Evolutionary conservation across 257 asterid species (phyloP).

Genomic region (Lycium barbarum): DNA sequence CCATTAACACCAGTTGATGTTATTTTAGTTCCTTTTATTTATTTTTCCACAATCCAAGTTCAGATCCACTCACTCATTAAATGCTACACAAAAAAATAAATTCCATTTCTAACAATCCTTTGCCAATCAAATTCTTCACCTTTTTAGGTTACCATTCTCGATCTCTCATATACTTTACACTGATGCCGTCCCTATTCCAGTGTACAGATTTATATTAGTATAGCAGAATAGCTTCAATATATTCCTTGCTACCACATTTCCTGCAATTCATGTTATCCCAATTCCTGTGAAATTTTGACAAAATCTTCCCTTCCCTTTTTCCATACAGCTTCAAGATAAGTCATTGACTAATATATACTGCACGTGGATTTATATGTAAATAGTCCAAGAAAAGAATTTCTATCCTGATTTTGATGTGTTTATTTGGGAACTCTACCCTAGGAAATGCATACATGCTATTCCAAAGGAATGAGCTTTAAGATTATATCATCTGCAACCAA

Average conservation of each 20-base stretch:
- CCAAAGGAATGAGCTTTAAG: not conserved
- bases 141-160: not conserved
- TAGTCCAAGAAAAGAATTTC: not conserved
- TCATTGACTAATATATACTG: not conserved
- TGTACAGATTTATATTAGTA: not conserved
- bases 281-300: not conserved
- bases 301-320: not conserved
- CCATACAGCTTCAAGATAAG: not conserved
- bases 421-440: not conserved
- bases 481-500: not conserved
- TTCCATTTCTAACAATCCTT: not conserved
- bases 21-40: too few relatives aligned
- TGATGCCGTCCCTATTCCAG: not conserved
- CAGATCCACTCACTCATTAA: not conserved
- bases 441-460: not conserved
- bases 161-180: not conserved
- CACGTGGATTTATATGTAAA: not conserved
- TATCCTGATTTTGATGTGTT: not conserved
- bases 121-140: not conserved
- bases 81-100: conserved; percentile 7
- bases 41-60: not conserved
- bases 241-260: not conserved
- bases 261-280: not conserved
- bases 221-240: conserved; percentile 6
- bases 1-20: not conserved